Evolutionary conservation across 768 basidiomycete genomes (phyloP).

Genomic region (Leccinum sublutescens): DNA sequence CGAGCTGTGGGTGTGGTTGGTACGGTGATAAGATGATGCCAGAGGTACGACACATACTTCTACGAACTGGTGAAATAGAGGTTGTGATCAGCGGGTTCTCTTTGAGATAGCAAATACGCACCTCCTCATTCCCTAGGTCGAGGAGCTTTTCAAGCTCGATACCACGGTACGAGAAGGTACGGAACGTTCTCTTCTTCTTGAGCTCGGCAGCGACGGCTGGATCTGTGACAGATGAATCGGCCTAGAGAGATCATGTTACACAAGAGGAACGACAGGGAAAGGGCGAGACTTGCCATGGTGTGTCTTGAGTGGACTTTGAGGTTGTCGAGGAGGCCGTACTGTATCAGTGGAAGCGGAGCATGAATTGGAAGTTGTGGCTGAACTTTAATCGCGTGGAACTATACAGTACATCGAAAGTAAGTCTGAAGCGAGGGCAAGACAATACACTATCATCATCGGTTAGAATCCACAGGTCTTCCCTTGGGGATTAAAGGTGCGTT

Average conservation of each 20-base stretch:
- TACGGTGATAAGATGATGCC: conserved; percentile 1
- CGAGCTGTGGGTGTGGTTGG: conserved; percentile 58
- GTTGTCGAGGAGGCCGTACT: conserved; percentile 20
- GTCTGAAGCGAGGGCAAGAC: not conserved
- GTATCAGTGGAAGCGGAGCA: conserved; percentile 20
- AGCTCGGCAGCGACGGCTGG: conserved; percentile 92
- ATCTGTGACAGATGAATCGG: conserved; percentile 84
- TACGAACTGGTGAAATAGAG: conserved; percentile 54
- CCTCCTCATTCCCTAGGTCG: conserved; percentile 94
- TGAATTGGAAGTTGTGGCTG: conserved; percentile 43
- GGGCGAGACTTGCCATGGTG: conserved; percentile 32
- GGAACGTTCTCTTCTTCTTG: conserved; percentile 99
- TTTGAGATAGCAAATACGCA: conserved; percentile 37
- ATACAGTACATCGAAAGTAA: conserved; percentile 46
- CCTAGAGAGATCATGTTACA: conserved; percentile 40
- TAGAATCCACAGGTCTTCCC: conserved; percentile 96
- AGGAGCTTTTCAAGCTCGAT: conserved; percentile 98
- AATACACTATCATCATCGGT: conserved; percentile 50
- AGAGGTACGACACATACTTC: conserved; percentile 53
- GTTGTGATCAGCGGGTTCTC: not conserved
- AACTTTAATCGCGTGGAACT: conserved; percentile 50
- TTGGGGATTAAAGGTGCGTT: conserved; percentile 74
- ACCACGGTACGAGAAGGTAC: conserved; percentile 98
- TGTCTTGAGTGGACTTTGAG: conserved; percentile 27
- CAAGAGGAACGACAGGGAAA: not conserved